Base-by-base conservation (phyloP, 2,329 filamentous ascomycete genomes). In the Colletotrichum caudatum region DNA sequence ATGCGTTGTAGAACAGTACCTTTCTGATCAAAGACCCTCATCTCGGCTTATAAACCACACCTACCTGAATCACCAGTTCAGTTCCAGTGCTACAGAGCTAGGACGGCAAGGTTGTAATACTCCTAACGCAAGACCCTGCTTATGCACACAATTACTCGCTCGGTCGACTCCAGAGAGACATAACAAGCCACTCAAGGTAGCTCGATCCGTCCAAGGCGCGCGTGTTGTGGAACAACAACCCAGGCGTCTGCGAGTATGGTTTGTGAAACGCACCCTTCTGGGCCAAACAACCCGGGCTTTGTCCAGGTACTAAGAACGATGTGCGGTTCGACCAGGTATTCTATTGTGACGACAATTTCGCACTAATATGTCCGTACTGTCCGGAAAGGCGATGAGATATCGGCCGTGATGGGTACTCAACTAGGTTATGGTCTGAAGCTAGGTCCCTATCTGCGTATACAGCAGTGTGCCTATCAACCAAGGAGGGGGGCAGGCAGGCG, bases 111-210 rank as follows among this genome's bases (percentile, higher is more conserved):
- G 18, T 18, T 29, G 23, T 20, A 39, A 11, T 23, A 41, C 16
- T 48, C n/a, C 6, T 18, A 18, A 23, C 56, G 35, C 35, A 41
- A 41, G 56, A 16, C n/a, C 37, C 35, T 18, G 56, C 20, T 18
- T 41, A 58, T 26, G n/a, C 56, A 26, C 56, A 58, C 35, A 29
- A 18, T 58, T 9, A 18, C 18, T 41, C 12, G 18, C 35, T 57
- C 54, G n/a, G 54, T n/a, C 54, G 54, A 57, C 54, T 20, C 37
- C 29, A n/a, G 35, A 37, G 56, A 58, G 37, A 58, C 56, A 41
- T 18, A n/a, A 23, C 23, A 58, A 14, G 3, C 37, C 16, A 41
- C 37, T 58, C 35, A 5, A 20, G n/a, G 56, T 58, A 35, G 20
- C 29, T 61, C 44, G 23, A 50, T 50, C 29, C 7, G 50, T 53